Evolutionary conservation across 371 early-diverging fungal species (phyloP), one percentile per base, ranked within the genome.

Genomic region (Mucor piriformis): DNA sequence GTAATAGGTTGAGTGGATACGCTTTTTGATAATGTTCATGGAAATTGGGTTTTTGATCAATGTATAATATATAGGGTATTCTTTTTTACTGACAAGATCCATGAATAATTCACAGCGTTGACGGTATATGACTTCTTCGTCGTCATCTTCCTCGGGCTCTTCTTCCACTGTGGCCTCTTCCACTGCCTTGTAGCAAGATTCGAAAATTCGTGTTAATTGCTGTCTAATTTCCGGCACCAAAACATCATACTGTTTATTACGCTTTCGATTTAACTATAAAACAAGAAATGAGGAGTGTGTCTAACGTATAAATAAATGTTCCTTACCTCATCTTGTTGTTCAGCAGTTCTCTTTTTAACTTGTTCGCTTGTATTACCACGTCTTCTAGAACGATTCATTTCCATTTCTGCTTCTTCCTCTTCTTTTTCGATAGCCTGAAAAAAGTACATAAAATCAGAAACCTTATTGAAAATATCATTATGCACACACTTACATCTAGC

Each of bases 41-140:
- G 91, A 84, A 40, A 96, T 94, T 6, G 95, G 96, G n/a, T 81
- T 79, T 43, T 81, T 75, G 67, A 96, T 96, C 67, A 92, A 76
- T 51, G 82, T 71, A 70, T 95, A 95, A 68, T 95, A 95, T 48
- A 89, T 81, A 0, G 96, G 94, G 61, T 93, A 94, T 37, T 86
- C 83, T 49, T 79, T 75, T 61, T 83, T 85, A 69, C 84, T 85
- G 10, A 92, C 92, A 34, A 94, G 67, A 46, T 89, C 89, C 71
- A 86, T 64, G 63, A 94, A 95, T 34, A 93, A 64, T 24, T 83
- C 83, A 53, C 83, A 73, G 43, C 88, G 80, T 50, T 73, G 79
- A n/a, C 90, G 34, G 12, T 54, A 61, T 8, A 40, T 69, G 20
- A 69, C 74, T 69, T 80, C 83, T 24, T 23, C 11, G 13, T 46